Evolutionary conservation across 805 yeast genomes (phyloP).

Genomic region (Candida vaughaniae): DNA sequence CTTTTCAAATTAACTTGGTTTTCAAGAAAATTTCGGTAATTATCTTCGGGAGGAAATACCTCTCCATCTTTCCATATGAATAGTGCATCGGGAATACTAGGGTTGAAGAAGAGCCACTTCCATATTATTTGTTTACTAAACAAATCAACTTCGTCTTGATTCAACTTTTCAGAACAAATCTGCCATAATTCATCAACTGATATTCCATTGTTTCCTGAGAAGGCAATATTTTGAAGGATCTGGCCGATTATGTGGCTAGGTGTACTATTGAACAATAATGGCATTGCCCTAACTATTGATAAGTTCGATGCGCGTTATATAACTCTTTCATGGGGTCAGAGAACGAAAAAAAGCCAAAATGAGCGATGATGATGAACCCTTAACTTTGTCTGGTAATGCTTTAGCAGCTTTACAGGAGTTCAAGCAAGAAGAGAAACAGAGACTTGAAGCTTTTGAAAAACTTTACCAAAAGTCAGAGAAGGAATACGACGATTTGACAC

Average conservation of each 20-base stretch:
- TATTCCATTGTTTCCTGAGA: constrained; percentile 33
- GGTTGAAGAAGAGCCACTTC: constrained; percentile 35
- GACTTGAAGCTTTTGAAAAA: constrained; percentile 54
- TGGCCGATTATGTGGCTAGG: constrained; percentile 26
- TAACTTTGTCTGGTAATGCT: constrained; percentile 48
- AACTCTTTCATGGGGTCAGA: no score
- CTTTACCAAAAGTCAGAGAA: constrained; percentile 59
- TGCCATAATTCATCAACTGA: constrained; percentile 29
- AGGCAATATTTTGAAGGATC: constrained; percentile 26
- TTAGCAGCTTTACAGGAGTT: constrained; percentile 64
- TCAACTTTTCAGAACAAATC: constrained; percentile 18
- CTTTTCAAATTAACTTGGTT: constrained; percentile 17
- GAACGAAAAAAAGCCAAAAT: no score
- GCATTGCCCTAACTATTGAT: no score
- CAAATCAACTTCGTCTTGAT: constrained; percentile 22
- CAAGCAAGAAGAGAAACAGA: constrained; percentile 57
- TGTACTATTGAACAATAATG: constrained; percentile 20
- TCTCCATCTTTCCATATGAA: constrained; percentile 13
- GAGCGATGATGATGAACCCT: constrained; percentile 42
- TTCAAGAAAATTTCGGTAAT: constrained; percentile 17
- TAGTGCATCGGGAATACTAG: constrained; percentile 7
- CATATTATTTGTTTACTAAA: constrained; percentile 40
- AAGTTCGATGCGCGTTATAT: no score
- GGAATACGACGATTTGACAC: constrained; percentile 35
- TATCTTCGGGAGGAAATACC: constrained; percentile 4